Percentiles rank a stretch among this genome's conserved stretches.
These are phyloP conservation scores for Odontarrhena argentea DNA, from an alignment of 345 rosid genomes.

Conservation along the genomic window DNA sequence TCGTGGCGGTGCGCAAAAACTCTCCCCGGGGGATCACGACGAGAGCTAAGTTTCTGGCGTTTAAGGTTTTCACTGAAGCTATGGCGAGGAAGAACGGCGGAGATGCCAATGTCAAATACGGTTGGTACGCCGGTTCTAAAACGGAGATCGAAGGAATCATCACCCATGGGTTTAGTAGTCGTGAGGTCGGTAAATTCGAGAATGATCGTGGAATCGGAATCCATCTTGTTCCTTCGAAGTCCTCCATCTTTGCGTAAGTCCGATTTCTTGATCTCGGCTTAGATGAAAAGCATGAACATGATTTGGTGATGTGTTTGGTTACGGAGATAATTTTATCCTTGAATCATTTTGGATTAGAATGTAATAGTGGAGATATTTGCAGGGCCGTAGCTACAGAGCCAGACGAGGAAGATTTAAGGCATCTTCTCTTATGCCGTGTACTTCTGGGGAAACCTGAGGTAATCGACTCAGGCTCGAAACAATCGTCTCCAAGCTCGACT, in stretches of 20 bases:
- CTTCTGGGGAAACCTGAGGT: constrained; percentile 69
- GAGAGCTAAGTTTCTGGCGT: constrained; percentile 42
- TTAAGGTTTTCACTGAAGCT: constrained; percentile 42
- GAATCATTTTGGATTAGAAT: neutral
- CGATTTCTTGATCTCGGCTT: neutral
- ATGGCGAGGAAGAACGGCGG: constrained; percentile 50
- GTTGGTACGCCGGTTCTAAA: constrained; percentile 51
- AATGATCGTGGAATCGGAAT: constrained; percentile 41
- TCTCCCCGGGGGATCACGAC: constrained; percentile 16
- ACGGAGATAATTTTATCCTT: neutral
- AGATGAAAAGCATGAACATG: neutral
- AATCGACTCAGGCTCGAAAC: constrained; percentile 52
- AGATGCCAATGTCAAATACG: constrained; percentile 41
- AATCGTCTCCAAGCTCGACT: constrained; percentile 55
- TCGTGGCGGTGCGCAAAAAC: constrained; percentile 51
- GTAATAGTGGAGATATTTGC: constrained; percentile 21
- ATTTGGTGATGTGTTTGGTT: too few relatives aligned
- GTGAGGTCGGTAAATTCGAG: neutral
- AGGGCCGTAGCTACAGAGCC: constrained; percentile 27
- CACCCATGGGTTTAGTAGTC: constrained; percentile 46
- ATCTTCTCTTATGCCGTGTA: constrained; percentile 73
- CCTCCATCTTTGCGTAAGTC: constrained; percentile 44
- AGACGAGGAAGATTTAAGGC: constrained; percentile 60
- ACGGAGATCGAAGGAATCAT: constrained; percentile 44
- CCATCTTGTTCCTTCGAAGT: constrained; percentile 40